A percentile compares a stretch with the other conserved stretches of the same genome.
Conservation (phyloP, 2,329 filamentous ascomycete species). For the Monilinia vaccinii-corymbosi region DNA sequence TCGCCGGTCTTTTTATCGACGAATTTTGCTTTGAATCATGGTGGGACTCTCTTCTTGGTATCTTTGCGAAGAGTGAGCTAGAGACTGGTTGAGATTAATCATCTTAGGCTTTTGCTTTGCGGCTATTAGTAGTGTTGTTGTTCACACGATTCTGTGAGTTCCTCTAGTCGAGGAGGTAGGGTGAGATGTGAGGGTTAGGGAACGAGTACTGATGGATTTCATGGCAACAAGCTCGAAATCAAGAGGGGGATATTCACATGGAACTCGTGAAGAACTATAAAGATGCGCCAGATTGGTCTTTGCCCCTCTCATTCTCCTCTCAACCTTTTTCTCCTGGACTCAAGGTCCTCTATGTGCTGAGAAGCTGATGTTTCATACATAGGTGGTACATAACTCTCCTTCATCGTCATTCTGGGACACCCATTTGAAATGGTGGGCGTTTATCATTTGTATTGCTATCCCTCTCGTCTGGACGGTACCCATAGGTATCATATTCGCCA, state of each 20-base stretch:
- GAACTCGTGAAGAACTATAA: slow-evolving; percentile 47
- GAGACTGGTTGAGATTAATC: background rate
- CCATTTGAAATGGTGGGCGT: slow-evolving; percentile 30
- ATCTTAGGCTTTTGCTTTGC: slow-evolving; percentile 39
- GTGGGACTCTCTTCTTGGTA: slow-evolving; percentile 22
- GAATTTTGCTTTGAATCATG: slow-evolving; percentile 47
- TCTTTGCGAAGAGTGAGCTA: background rate
- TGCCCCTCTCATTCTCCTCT: background rate
- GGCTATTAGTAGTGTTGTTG: slow-evolving; percentile 49
- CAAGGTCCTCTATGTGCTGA: background rate
- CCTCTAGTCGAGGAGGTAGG: background rate
- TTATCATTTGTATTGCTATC: slow-evolving; percentile 28
- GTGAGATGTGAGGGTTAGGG: background rate
- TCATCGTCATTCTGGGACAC: slow-evolving; percentile 19
- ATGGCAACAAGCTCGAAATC: slow-evolving; percentile 48
- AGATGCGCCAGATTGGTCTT: background rate
- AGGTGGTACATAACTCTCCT: slow-evolving; percentile 26
- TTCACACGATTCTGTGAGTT: slow-evolving; percentile 50
- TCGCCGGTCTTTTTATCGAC: slow-evolving; percentile 39
- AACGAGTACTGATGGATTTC: slow-evolving; percentile 40
- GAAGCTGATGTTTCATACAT: no score
- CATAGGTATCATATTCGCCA: slow-evolving; percentile 36
- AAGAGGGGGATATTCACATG: slow-evolving; percentile 30
- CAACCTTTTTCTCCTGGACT: no score
- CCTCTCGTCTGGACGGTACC: slow-evolving; percentile 27